Evolutionary conservation across 2,329 filamentous ascomycete genomes (phyloP).

Genomic region (Calonectria honghensis): DNA sequence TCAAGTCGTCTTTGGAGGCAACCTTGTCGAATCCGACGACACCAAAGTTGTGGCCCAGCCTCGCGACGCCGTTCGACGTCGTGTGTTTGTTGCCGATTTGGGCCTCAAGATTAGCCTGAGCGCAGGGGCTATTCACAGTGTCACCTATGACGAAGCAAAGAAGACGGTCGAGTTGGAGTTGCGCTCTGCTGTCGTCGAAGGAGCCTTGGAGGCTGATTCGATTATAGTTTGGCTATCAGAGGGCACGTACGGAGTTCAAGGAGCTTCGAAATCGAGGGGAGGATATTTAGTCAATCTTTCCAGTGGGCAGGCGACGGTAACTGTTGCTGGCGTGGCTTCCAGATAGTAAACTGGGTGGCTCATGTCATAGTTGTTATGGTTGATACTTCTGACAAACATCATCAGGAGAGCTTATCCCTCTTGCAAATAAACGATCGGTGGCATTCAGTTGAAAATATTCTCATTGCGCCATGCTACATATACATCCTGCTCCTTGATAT

Average conservation of each 20-base stretch:
- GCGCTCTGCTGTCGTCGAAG: not conserved
- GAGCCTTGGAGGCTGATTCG: not conserved
- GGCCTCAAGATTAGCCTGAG: slow-evolving; percentile 23
- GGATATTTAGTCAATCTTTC: slow-evolving; percentile 19
- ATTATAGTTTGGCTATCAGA: not conserved
- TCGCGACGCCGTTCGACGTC: slow-evolving; percentile 15
- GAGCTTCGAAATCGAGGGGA: slow-evolving; percentile 9
- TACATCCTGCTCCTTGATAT: slow-evolving; percentile 41
- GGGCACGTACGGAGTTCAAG: not conserved
- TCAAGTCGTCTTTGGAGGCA: slow-evolving; percentile 68
- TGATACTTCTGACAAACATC: not conserved
- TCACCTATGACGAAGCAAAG: not conserved
- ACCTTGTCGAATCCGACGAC: not conserved
- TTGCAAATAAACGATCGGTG: not conserved
- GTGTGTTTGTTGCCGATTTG: slow-evolving; percentile 11
- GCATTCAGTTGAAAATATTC: slow-evolving; percentile 17
- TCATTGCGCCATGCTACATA: slow-evolving; percentile 36
- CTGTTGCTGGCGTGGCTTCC: not conserved
- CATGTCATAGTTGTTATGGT: not conserved
- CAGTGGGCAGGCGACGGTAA: slow-evolving; percentile 4
- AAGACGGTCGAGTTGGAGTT: slow-evolving; percentile 4
- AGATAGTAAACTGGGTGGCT: not conserved
- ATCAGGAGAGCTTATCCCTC: not conserved
- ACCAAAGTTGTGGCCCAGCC: not conserved
- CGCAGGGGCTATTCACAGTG: not conserved